Base-by-base conservation (phyloP, 2,329 filamentous ascomycete genomes). In the Coccinonectria pachysandricola region DNA sequence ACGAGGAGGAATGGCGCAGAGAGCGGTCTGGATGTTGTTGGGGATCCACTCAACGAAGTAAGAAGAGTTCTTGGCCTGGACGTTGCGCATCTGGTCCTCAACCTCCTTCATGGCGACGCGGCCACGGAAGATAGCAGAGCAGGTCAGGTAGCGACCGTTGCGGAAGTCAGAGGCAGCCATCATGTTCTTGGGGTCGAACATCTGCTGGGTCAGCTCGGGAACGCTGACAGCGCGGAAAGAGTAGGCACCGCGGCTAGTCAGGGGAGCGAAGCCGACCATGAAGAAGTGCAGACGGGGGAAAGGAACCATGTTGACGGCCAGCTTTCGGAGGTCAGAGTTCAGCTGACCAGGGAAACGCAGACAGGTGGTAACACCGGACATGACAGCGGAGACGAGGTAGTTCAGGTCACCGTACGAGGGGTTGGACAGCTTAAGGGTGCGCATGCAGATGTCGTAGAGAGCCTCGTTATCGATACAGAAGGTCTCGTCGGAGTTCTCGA, bases 171-270 rank as follows among this genome's bases (percentile, higher is more conserved):
- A 92, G 43, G 91, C 91, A 67, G 91, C 91, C 91, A 98, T 98
- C 88, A 98, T 98, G 80, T 98, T 98, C 86, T 96, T 98, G 55
- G 91, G 88, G 72, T 98, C 91, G 73, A 93, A 98, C 86, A 98
- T 96, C 67, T 98, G 91, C 73, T 98, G 91, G 53, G 91, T 96
- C 62, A 98, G 76, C 74, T 98, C 91, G 32, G 91, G 88, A 37
- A 98, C 91, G 54, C 80, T 87, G 62, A 96, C 82, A 46, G 91
- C 88, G 58, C 91, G 91, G 88, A 96, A 98, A 49, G 83, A 85
- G 74, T 92, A 65, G 46, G 88, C 81, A 51, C 66, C 66, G 42
- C 65, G 66, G 64, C 85, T 93, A 61, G 91, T 98, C 54, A 98
- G 76, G 58, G 91, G 91, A 64, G 91, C 88, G 61, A 98, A 98